A percentile compares a stretch with the other conserved stretches of the same genome.
Evolutionary conservation across 306 rosid genomes (phyloP).

Genomic region (Quercus suber): DNA sequence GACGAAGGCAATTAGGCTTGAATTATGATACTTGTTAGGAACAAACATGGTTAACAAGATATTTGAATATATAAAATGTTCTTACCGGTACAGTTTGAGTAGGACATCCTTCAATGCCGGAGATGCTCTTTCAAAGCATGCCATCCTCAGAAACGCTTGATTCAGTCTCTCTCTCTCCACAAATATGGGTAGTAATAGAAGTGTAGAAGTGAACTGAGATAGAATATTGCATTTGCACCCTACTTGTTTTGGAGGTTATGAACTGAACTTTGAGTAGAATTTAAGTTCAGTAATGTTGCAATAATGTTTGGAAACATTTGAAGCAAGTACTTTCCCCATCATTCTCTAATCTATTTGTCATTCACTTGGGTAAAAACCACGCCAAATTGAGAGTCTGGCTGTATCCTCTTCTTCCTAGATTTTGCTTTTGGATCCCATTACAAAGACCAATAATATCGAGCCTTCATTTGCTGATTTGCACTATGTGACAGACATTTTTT

Average conservation of each 20-base stretch:
- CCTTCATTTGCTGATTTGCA: not conserved
- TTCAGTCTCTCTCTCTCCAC: slow-evolving; percentile 1
- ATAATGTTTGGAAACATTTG: slow-evolving; percentile 62
- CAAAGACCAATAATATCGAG: not conserved
- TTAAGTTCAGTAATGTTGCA: slow-evolving; percentile 44
- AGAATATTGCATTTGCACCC: slow-evolving; percentile 9
- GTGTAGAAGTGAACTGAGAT: slow-evolving; percentile 20
- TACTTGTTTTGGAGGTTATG: slow-evolving; percentile 18
- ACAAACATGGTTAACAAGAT: not conserved
- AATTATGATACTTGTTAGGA: too few species aligned
- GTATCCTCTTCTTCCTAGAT: not conserved
- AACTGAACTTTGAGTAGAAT: slow-evolving; percentile 55
- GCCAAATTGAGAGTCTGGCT: not conserved
- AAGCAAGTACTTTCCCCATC: slow-evolving; percentile 39
- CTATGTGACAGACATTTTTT: not conserved
- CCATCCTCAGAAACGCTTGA: slow-evolving; percentile 42
- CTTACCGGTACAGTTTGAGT: slow-evolving; percentile 66
- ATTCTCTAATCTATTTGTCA: not conserved
- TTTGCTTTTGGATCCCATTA: not conserved
- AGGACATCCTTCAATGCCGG: slow-evolving; percentile 73
- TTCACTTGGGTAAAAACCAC: slow-evolving; percentile 1
- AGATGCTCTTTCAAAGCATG: slow-evolving; percentile 75
- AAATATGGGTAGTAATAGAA: not conserved
- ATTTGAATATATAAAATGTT: slow-evolving; percentile 4
- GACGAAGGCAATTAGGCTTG: not conserved